These are phyloP conservation scores for Nicotiana sylvestris DNA, from an alignment of 257 asterid species.

Conservation along the genomic window DNA sequence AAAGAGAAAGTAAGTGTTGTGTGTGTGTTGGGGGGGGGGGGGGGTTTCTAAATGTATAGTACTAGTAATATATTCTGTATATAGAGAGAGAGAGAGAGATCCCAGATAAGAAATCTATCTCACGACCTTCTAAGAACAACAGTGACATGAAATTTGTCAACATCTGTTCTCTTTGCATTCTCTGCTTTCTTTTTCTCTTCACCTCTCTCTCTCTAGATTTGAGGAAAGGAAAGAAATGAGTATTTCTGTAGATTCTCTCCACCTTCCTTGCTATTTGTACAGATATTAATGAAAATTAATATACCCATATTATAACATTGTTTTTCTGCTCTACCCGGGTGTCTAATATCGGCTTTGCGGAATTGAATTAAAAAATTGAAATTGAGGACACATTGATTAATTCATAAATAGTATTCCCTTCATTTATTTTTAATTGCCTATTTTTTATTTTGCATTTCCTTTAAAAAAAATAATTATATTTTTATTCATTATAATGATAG, in stretches of 20 bases:
- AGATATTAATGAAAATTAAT: neutral
- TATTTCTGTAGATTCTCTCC: neutral
- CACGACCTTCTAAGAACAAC: constrained; percentile 10
- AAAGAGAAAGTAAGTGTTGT: constrained; percentile 48
- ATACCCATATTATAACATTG: neutral
- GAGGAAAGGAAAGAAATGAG: neutral
- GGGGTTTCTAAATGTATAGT: neutral
- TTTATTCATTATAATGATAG: too few relatives aligned
- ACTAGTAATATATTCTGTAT: neutral
- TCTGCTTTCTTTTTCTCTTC: neutral
- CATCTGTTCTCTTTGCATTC: constrained; percentile 7
- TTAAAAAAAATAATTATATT: too few relatives aligned
- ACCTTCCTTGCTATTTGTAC: neutral
- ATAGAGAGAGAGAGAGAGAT: neutral
- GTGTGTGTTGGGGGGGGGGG: neutral
- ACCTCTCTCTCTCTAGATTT: neutral
- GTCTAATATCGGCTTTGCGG: too few relatives aligned
- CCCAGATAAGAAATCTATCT: constrained; percentile 15
- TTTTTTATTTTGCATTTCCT: too few relatives aligned
- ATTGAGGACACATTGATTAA: too few relatives aligned
- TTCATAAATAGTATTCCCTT: too few relatives aligned
- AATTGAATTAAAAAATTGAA: too few relatives aligned
- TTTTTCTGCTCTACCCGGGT: neutral
- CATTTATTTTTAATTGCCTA: too few relatives aligned
- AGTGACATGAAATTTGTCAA: constrained; percentile 12